Percentiles rank a stretch among this genome's conserved stretches.
Conservation (phyloP, 2,329 filamentous ascomycete species). For the Karstenula rhodostoma region DNA sequence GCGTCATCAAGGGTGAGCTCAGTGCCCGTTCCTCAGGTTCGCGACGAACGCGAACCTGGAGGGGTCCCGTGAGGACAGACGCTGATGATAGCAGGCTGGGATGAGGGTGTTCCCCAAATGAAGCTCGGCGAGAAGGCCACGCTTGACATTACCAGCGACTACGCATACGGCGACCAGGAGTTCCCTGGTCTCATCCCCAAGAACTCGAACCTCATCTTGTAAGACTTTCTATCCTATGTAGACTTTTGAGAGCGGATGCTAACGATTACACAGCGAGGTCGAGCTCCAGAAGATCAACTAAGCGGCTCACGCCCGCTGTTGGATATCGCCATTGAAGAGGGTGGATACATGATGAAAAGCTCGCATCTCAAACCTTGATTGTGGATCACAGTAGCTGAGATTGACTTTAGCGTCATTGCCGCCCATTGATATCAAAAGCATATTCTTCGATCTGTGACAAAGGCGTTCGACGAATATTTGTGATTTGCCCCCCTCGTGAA, state of each 20-base stretch:
- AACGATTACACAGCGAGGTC: slow-evolving; percentile 33
- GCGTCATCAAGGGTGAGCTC: slow-evolving; percentile 80
- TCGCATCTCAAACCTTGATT: not conserved
- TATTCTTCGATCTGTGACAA: not conserved
- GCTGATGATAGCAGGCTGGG: slow-evolving; percentile 51
- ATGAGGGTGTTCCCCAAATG: slow-evolving; percentile 76
- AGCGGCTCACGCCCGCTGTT: not conserved
- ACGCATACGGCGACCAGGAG: slow-evolving; percentile 54
- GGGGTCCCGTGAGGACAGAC: not conserved
- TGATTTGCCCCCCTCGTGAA: not conserved
- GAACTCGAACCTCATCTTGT: slow-evolving; percentile 81
- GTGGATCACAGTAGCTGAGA: not conserved
- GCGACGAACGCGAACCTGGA: not conserved
- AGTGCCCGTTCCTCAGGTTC: not conserved
- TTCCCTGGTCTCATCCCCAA: slow-evolving; percentile 80
- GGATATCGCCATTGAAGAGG: not conserved
- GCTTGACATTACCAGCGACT: slow-evolving; percentile 79
- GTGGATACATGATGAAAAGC: not conserved
- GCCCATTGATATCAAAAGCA: not conserved
- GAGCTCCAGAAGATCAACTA: slow-evolving; percentile 48
- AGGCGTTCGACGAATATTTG: not conserved
- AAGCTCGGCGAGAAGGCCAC: slow-evolving; percentile 87
- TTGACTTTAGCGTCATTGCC: not conserved
- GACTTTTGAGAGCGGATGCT: slow-evolving; percentile 1
- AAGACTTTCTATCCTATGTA: slow-evolving; percentile 52